A percentile compares a stretch with the other conserved stretches of the same genome.
These are phyloP conservation scores for Fusarium avenaceum DNA, from an alignment of 2,329 filamentous ascomycete species.

Conservation along the genomic window DNA sequence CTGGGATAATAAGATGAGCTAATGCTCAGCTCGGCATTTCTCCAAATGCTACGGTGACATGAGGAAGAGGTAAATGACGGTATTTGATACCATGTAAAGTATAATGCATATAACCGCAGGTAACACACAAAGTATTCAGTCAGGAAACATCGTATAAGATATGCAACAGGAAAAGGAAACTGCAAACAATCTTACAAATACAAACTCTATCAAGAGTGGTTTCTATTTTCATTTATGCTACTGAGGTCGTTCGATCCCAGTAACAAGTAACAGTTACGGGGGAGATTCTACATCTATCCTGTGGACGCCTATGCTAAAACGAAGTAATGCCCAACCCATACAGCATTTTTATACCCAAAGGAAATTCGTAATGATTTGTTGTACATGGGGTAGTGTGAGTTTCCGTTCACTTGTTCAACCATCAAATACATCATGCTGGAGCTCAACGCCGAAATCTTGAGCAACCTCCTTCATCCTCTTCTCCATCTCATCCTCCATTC, in stretches of 20 bases:
- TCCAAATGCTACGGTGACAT: not conserved
- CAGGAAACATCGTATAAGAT: not conserved
- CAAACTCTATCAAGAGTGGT: not conserved
- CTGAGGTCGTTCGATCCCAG: not conserved
- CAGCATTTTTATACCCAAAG: conserved; percentile 14
- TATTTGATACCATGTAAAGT: too few relatives aligned
- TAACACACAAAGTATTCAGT: not conserved
- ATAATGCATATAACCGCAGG: too few relatives aligned
- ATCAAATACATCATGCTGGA: conserved; percentile 90
- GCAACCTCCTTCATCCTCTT: conserved; percentile 88
- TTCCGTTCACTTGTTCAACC: conserved; percentile 64
- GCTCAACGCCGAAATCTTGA: conserved; percentile 89
- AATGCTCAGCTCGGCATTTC: too few relatives aligned
- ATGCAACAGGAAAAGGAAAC: not conserved
- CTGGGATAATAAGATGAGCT: too few relatives aligned
- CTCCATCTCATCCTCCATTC: conserved; percentile 97
- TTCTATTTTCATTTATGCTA: not conserved
- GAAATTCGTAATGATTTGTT: conserved; percentile 24
- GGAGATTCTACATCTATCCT: conserved; percentile 15
- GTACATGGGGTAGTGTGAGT: conserved; percentile 11
- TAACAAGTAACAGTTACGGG: not conserved
- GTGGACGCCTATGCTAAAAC: conserved; percentile 5
- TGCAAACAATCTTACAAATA: not conserved
- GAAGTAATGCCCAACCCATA: conserved; percentile 14
- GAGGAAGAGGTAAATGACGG: too few relatives aligned